phyloP scores from a whole-genome alignment of 1,284 basidiomycete species.

The Stereum hirsutum region DNA sequence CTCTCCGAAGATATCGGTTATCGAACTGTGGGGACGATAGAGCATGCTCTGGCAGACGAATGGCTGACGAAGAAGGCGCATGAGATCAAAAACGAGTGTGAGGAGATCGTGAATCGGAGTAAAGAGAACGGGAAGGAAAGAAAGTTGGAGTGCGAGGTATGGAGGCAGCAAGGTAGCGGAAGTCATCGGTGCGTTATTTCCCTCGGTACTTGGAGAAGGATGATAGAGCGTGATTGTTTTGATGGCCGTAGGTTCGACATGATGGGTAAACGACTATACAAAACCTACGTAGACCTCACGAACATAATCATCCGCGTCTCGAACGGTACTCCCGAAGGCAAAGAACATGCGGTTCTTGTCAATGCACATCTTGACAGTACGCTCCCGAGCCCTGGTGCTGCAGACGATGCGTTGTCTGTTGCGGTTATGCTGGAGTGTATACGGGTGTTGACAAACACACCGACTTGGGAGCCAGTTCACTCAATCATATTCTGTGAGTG shows the following conservation, averaged over 20 bases:
- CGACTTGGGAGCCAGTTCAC: slow-evolving; percentile 68
- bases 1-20: slow-evolving; percentile 85
- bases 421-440: slow-evolving; percentile 91
- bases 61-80: slow-evolving; percentile 74
- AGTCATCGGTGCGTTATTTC: slow-evolving; percentile 60
- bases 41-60: slow-evolving; percentile 80
- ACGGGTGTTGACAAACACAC: slow-evolving; percentile 70
- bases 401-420: slow-evolving; percentile 83
- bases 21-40: slow-evolving; percentile 85
- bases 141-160: slow-evolving; percentile 80
- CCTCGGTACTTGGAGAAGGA: neutral
- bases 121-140: slow-evolving; percentile 29
- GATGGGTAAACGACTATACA: slow-evolving; percentile 80
- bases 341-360: slow-evolving; percentile 78
- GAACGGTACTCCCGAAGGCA: slow-evolving; percentile 65
- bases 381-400: slow-evolving; percentile 74
- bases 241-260: slow-evolving; percentile 68
- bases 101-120: slow-evolving; percentile 27
- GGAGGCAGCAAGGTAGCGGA: slow-evolving; percentile 80
- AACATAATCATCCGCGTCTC: slow-evolving; percentile 90
- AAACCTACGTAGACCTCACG: slow-evolving; percentile 81
- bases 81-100: slow-evolving; percentile 51
- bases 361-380: slow-evolving; percentile 90
- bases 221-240: neutral
- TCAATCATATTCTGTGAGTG: slow-evolving; percentile 79